phyloP scores from a whole-genome alignment of 139 green algal genomes.

The Marvania coccoides region DNA sequence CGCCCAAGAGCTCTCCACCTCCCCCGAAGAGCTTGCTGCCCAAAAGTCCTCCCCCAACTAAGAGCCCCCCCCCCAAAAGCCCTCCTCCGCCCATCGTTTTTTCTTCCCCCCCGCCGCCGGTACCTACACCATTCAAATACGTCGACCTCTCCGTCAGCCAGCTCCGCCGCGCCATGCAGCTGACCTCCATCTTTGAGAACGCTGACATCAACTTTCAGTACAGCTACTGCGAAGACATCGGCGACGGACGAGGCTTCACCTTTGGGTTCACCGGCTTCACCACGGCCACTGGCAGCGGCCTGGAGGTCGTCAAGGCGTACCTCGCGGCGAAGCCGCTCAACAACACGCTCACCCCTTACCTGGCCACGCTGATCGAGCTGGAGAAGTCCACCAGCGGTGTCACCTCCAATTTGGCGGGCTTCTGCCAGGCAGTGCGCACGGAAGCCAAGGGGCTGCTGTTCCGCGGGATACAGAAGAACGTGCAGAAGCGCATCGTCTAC shows the following conservation, averaged over 20 bases:
- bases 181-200: conserved; percentile 31
- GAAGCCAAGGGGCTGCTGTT: background rate
- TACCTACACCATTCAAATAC: background rate
- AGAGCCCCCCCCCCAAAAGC: background rate
- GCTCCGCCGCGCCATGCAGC: conserved; percentile 10
- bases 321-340: background rate
- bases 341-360: background rate
- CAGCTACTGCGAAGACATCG: background rate
- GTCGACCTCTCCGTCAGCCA: conserved; percentile 11
- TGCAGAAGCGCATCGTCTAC: conserved; percentile 6
- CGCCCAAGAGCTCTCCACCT: background rate
- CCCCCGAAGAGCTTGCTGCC: background rate
- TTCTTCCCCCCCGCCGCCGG: background rate
- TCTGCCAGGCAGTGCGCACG: background rate
- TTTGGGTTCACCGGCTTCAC: conserved; percentile 14
- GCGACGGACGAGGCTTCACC: conserved; percentile 15
- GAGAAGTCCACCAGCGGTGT: background rate
- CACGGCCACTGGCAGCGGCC: background rate
- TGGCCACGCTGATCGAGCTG: background rate
- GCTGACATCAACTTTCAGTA: conserved; percentile 12
- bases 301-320: background rate
- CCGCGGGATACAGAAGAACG: background rate
- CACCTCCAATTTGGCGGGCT: background rate
- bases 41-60: background rate
- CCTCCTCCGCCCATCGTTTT: background rate